Evolutionary conservation across 805 yeast species (phyloP).

Genomic region (Pichia eremophila): DNA sequence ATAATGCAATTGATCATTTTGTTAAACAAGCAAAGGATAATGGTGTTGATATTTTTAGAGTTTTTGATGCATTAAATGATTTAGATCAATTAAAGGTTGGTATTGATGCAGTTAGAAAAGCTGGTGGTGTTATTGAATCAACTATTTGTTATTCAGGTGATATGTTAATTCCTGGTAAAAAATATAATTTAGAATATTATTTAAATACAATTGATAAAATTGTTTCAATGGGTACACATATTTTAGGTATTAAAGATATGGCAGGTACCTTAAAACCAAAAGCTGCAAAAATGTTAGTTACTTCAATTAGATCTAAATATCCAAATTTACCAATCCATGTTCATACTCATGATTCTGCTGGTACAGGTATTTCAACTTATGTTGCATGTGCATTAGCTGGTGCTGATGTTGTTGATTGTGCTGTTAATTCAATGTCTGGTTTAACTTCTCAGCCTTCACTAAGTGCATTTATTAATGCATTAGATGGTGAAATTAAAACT

Average conservation of each 20-base stretch:
- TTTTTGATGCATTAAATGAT: constrained; percentile 95
- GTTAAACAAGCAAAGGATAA: constrained; percentile 88
- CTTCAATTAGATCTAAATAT: constrained; percentile 72
- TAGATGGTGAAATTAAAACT: constrained; percentile 77
- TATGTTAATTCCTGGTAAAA: constrained; percentile 92
- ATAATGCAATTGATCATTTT: constrained; percentile 96
- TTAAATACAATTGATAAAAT: constrained; percentile 70
- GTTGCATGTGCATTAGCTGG: constrained; percentile 91
- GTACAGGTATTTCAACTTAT: constrained; percentile 98
- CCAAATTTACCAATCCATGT: constrained; percentile 97
- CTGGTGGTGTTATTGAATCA: constrained; percentile 98
- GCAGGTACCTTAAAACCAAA: constrained; percentile 97
- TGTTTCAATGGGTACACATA: constrained; percentile 91
- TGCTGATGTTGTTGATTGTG: constrained; percentile 97
- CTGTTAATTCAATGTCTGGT: constrained; percentile 95
- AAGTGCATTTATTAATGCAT: constrained; percentile 83
- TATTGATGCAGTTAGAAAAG: constrained; percentile 93
- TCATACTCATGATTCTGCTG: constrained; percentile 99
- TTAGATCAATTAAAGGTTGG: constrained; percentile 95
- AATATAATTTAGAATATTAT: constrained; percentile 90
- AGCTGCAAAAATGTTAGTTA: constrained; percentile 78
- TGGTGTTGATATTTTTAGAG: constrained; percentile 97
- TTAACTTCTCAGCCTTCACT: constrained; percentile 97
- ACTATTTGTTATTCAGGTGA: constrained; percentile 98
- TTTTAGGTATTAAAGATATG: constrained; percentile 98